Evolutionary conservation across 306 rosid genomes (phyloP).

Genomic region (Gynostemma pentaphyllum): DNA sequence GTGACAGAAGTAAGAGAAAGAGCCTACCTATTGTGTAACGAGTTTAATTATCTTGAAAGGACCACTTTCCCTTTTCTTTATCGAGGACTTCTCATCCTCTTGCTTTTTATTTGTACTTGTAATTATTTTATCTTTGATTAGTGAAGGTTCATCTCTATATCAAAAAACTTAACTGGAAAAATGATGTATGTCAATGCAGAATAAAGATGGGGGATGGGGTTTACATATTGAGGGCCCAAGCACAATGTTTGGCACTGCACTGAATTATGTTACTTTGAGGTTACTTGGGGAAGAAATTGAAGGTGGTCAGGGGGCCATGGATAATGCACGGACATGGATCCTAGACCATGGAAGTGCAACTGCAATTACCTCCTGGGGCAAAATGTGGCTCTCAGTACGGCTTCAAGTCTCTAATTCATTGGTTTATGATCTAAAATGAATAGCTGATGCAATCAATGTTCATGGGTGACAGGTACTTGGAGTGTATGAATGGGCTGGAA

Average conservation of each 20-base stretch:
- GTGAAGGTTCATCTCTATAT: no score
- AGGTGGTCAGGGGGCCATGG: conserved; percentile 20
- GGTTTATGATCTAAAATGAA: conserved; percentile 2
- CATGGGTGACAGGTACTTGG: conserved; percentile 20
- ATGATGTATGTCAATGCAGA: conserved; percentile 12
- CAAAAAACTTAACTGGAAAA: no score
- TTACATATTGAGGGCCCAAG: conserved; percentile 30
- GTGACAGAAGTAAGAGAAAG: not conserved
- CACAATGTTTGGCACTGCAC: conserved; percentile 25
- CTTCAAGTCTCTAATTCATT: not conserved
- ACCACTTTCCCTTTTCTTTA: no score
- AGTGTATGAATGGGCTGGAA: conserved; percentile 28
- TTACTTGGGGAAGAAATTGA: conserved; percentile 27
- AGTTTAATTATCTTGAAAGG: not conserved
- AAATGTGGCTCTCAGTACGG: conserved; percentile 32
- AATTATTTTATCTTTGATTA: no score
- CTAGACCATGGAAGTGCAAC: conserved; percentile 24
- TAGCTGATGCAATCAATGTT: not conserved
- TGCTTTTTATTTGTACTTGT: no score
- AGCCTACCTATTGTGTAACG: not conserved
- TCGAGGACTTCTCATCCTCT: no score
- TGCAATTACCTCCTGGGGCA: conserved; percentile 29
- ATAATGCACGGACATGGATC: conserved; percentile 21
- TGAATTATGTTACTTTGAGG: conserved; percentile 21
- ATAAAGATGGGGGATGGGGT: conserved; percentile 35